Evolutionary conservation across 2,329 filamentous ascomycete species (phyloP), one percentile per base, ranked within the genome.

Genomic region (Metarhizium guizhouense): DNA sequence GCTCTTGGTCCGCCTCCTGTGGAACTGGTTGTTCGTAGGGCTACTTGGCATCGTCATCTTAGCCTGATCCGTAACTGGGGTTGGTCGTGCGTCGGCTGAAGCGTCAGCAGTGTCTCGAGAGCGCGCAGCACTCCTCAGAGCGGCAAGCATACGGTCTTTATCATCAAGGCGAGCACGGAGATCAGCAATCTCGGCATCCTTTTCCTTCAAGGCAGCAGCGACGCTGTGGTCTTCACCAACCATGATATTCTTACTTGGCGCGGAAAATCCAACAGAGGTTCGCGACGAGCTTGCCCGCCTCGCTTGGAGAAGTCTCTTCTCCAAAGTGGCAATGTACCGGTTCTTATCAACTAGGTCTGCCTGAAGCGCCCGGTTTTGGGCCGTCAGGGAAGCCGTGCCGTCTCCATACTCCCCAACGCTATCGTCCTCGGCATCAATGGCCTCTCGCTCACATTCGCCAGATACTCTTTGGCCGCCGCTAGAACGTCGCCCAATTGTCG

Each of bases 301-400:
- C 42, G 94, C 94, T 67, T 99, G 94, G 38, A 97, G 77, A 1
- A 99, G 76, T 30, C 94, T 84, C 71, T 95, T 95, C 74, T 99
- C 94, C 13, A 99, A 74, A 0, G 94, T 97, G 32, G 88, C 82
- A 63, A 97, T 97, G 70, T 99, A 99, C 36, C 94, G 87, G 64
- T 94, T 97, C 75, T 96, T 96, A 72, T 99, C 94, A n/a, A 82
- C 83, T 50, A 99, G 80, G 69, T 99, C 94, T n/a, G 91, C 84
- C 69, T 96, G 94, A 51, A 99, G 74, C n/a, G 95, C 88, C 52
- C 86, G 84, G 62, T 96, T 91, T 67, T 96, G 94, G n/a, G 89
- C 83, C 47, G 86, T 76, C 51, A 95, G 73, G 29, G 88, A 90
- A 7, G 94, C 94, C 30, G 82, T 87, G 1, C 92, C 93, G 63